Conservation (phyloP, 2,329 filamentous ascomycete species). For the Aureobasidium melanogenum region DNA sequence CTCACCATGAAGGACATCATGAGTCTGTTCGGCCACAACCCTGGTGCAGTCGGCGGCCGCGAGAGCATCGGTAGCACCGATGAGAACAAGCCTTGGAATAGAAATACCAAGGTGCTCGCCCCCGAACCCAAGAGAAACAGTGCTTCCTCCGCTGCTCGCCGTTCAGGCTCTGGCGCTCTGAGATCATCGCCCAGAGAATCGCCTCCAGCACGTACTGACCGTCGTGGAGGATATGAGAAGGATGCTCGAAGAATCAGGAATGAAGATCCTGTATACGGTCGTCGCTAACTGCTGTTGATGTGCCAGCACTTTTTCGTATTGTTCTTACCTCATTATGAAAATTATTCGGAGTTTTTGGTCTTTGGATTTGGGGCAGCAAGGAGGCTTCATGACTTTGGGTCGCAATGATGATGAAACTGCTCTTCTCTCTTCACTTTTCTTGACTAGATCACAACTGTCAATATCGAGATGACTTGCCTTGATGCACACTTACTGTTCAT, state of each 20-base stretch:
- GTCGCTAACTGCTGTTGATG: constrained; percentile 21
- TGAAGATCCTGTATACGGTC: constrained; percentile 29
- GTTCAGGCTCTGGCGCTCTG: not conserved
- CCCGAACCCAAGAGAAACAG: constrained; percentile 22
- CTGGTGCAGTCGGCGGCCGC: constrained; percentile 33
- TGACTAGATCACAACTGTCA: not conserved
- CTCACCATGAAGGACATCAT: constrained; percentile 90
- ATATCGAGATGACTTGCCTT: not conserved
- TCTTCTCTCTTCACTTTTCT: not conserved
- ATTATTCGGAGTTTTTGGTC: not conserved
- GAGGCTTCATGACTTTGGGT: not conserved
- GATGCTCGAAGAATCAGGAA: constrained; percentile 16
- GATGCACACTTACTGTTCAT: not conserved
- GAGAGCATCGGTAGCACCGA: constrained; percentile 13
- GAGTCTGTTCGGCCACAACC: constrained; percentile 71
- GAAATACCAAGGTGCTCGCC: constrained; percentile 29
- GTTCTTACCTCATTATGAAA: not conserved
- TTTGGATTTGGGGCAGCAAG: not conserved
- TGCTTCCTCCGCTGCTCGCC: not conserved
- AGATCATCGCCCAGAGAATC: not conserved
- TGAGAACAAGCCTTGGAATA: constrained; percentile 30
- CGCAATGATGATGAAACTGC: not conserved
- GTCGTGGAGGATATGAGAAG: constrained; percentile 15
- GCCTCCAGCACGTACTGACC: constrained; percentile 8
- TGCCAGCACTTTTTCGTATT: constrained; percentile 7